phyloP scores from a whole-genome alignment of 2,329 filamentous ascomycete species.

The Alternaria solani region DNA sequence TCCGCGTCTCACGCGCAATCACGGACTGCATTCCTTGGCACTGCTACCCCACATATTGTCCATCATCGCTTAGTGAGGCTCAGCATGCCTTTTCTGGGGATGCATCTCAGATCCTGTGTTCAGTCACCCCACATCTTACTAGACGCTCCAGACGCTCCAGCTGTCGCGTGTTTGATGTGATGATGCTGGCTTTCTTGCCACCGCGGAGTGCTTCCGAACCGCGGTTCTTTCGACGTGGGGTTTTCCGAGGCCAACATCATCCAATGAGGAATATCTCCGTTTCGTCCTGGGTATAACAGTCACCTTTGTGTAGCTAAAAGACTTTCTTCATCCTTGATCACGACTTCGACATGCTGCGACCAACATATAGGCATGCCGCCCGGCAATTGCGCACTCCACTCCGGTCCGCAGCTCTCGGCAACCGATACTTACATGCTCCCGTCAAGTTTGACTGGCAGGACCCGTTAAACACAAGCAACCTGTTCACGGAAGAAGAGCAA shows the following conservation, averaged over 20 bases:
- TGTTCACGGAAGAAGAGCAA: slow-evolving; percentile 88
- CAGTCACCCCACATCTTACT: background rate
- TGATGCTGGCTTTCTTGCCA: slow-evolving; percentile 25
- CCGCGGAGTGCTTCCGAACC: slow-evolving; percentile 35
- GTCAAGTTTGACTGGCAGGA: slow-evolving; percentile 87
- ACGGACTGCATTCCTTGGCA: slow-evolving; percentile 39
- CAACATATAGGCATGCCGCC: slow-evolving; percentile 49
- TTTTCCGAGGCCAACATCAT: slow-evolving; percentile 33
- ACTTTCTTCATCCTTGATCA: background rate
- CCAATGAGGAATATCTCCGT: slow-evolving; percentile 17
- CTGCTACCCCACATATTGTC: slow-evolving; percentile 14
- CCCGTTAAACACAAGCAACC: slow-evolving; percentile 75
- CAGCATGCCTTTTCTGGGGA: background rate
- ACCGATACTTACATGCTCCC: slow-evolving; percentile 54
- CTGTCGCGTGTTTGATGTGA: slow-evolving; percentile 4
- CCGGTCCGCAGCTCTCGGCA: slow-evolving; percentile 43
- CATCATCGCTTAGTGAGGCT: slow-evolving; percentile 12
- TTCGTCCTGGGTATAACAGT: slow-evolving; percentile 3
- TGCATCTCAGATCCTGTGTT: slow-evolving; percentile 1
- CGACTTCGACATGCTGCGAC: slow-evolving; percentile 54
- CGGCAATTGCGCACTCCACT: slow-evolving; percentile 49
- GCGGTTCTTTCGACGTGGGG: slow-evolving; percentile 30
- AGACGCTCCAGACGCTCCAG: background rate
- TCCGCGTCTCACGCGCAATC: slow-evolving; percentile 38
- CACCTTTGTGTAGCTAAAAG: background rate